phyloP scores from a whole-genome alignment of 1,139 yeast species.

The Hyphopichia pseudoburtonii region DNA sequence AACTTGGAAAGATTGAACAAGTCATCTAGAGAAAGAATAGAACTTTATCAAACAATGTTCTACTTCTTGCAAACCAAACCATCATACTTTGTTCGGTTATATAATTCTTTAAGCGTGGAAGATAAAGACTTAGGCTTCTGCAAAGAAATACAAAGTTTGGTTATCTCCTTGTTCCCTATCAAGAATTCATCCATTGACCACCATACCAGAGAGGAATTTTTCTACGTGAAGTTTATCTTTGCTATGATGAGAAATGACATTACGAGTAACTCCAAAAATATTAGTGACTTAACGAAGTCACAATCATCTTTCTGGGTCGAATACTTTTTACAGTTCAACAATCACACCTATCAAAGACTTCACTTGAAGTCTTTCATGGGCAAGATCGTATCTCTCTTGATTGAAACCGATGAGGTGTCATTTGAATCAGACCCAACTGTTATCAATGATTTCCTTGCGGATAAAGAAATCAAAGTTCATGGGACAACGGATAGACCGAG shows the following conservation, averaged over 20 bases:
- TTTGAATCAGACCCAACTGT: slow-evolving; percentile 80
- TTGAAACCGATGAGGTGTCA: slow-evolving; percentile 57
- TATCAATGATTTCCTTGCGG: slow-evolving; percentile 52
- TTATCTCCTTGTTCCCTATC: slow-evolving; percentile 51
- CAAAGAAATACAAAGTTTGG: slow-evolving; percentile 43
- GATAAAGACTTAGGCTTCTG: slow-evolving; percentile 19
- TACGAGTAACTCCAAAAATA: slow-evolving; percentile 19
- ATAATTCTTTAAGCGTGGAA: slow-evolving; percentile 20
- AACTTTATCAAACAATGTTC: slow-evolving; percentile 73
- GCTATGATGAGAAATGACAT: slow-evolving; percentile 51
- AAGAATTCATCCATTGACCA: slow-evolving; percentile 27
- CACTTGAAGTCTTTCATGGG: slow-evolving; percentile 55
- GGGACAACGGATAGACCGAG: slow-evolving; percentile 33
- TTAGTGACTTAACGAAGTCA: slow-evolving; percentile 37
- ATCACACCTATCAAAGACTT: slow-evolving; percentile 59
- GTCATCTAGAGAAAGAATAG: slow-evolving; percentile 46
- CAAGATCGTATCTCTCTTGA: slow-evolving; percentile 45
- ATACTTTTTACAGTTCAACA: slow-evolving; percentile 56
- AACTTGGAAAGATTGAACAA: slow-evolving; percentile 34
- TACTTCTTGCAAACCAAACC: slow-evolving; percentile 87
- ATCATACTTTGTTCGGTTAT: slow-evolving; percentile 61
- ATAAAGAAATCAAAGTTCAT: slow-evolving; percentile 48
- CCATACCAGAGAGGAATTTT: slow-evolving; percentile 71
- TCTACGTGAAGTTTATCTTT: slow-evolving; percentile 61
- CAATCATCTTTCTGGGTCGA: slow-evolving; percentile 46